Evolutionary conservation across 768 basidiomycete genomes (phyloP).

Genomic region (Panus rudis): DNA sequence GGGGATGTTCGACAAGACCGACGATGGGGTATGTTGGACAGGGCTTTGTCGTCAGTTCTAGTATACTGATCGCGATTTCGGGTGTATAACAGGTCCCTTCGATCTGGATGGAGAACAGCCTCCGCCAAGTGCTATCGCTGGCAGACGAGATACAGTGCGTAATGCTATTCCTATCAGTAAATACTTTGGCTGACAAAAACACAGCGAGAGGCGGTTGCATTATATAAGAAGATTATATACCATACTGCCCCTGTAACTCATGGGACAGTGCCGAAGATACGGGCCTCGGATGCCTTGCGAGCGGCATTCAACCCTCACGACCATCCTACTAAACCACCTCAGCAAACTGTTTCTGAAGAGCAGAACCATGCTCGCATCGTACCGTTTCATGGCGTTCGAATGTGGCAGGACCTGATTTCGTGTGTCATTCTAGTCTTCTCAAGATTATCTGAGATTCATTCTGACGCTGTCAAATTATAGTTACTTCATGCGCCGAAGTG

Average conservation of each 20-base stretch:
- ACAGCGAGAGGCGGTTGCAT: constrained; percentile 47
- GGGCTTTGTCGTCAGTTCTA: not conserved
- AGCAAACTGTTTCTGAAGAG: constrained; percentile 52
- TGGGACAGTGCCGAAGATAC: constrained; percentile 41
- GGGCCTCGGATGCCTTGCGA: constrained; percentile 35
- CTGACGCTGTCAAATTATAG: constrained; percentile 19
- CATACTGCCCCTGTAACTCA: constrained; percentile 50
- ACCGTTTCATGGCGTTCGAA: constrained; percentile 45
- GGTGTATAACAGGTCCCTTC: constrained; percentile 41
- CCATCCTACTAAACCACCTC: constrained; percentile 37
- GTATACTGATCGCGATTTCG: constrained; percentile 20
- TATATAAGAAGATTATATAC: constrained; percentile 51
- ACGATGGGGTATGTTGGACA: constrained; percentile 18
- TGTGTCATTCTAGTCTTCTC: constrained; percentile 19
- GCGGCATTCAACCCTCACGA: constrained; percentile 46
- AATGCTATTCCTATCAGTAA: not conserved
- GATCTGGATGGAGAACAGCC: constrained; percentile 62
- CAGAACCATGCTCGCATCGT: constrained; percentile 35
- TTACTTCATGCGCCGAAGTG: constrained; percentile 41
- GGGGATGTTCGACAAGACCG: constrained; percentile 15
- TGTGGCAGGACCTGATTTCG: constrained; percentile 50
- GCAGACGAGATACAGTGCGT: constrained; percentile 57
- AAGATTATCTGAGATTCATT: not conserved
- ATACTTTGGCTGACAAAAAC: too few species aligned
- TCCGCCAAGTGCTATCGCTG: constrained; percentile 66